Base-by-base conservation (phyloP, 148 eudicot genomes). In the Camellia japonica region DNA sequence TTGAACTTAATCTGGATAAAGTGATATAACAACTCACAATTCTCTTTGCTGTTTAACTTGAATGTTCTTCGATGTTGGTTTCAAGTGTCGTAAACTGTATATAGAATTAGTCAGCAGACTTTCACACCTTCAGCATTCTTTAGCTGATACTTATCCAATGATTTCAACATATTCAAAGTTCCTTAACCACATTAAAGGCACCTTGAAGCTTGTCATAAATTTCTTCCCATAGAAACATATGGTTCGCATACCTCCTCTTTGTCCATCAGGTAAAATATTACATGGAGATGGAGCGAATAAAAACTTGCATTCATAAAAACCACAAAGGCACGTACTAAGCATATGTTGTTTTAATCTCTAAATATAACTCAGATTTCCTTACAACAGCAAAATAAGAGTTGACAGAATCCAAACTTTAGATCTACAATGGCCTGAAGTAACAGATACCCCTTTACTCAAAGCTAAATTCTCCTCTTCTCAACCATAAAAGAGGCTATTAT, bases 231-330 rank as follows among this genome's bases (percentile, higher is more conserved):
- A 56, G 80, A 66, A 55, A 67, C 59, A 10, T 63, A 67, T n/a
- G 38, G 47, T 54, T 6, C n/a, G 23, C 61, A 81, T 18, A 68
- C 13, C 14, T 61, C 76, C 77, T 56, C 77, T 71, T 52, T 30
- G 80, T 77, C 76, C 65, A 20, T 44, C 61, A 77, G 38, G 54
- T 71, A 52, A 56, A 69, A 69, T 51, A 72, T 77, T 62, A 60
- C 16, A 77, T 43, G 84, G 18, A 71, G 61, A 77, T 56, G 61
- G 58, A 13, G 77, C 15, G 83, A 59, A 81, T 69, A 78, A 67
- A 74, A 76, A 78, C 64, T 73, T 81, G 73, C 43, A 82, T 77
- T 73, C 76, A 74, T 7, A 59, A 76, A 70, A 68, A 81, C 80
- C 75, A 71, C 60, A 76, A 70, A 68, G 76, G 76, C 70, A 71